Conservation (phyloP, 768 basidiomycete species). For the Auricularia heimuer region DNA sequence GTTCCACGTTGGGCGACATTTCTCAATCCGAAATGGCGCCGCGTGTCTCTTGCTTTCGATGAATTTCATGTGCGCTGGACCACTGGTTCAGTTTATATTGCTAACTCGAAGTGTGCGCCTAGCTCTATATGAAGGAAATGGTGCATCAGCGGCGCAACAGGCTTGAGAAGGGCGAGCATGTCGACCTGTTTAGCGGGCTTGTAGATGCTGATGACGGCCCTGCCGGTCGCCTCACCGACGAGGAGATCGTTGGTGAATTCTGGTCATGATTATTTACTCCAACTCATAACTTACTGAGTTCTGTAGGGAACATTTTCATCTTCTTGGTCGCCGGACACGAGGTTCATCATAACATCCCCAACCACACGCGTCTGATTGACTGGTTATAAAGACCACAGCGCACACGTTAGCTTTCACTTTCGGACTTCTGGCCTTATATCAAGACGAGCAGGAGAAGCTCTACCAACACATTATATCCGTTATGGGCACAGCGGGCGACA, state of each 20-base stretch:
- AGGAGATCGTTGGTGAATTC: neutral
- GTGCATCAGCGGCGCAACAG: neutral
- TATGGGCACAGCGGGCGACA: neutral
- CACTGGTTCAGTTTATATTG: neutral
- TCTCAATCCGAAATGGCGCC: neutral
- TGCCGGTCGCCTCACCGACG: neutral
- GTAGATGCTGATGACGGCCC: neutral
- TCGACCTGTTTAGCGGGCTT: neutral
- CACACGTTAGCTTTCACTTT: constrained; percentile 16
- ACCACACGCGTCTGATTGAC: neutral
- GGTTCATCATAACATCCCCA: neutral
- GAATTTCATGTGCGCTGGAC: neutral
- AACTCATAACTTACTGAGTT: too few relatives aligned
- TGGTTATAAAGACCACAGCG: constrained; percentile 13
- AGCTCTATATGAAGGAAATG: neutral
- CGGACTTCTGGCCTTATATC: constrained; percentile 16
- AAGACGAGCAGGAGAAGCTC: constrained; percentile 12
- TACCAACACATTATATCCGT: constrained; percentile 7
- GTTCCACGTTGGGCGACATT: neutral
- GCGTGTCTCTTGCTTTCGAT: neutral
- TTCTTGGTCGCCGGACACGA: constrained; percentile 20
- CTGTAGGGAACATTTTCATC: constrained; percentile 6
- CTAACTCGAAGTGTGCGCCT: neutral
- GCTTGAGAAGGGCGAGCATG: neutral
- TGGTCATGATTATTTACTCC: too few relatives aligned